Evolutionary conservation across 129 eudicot genomes (phyloP), one percentile per base, ranked within the genome.

Genomic region (Ambrosia trifida): DNA sequence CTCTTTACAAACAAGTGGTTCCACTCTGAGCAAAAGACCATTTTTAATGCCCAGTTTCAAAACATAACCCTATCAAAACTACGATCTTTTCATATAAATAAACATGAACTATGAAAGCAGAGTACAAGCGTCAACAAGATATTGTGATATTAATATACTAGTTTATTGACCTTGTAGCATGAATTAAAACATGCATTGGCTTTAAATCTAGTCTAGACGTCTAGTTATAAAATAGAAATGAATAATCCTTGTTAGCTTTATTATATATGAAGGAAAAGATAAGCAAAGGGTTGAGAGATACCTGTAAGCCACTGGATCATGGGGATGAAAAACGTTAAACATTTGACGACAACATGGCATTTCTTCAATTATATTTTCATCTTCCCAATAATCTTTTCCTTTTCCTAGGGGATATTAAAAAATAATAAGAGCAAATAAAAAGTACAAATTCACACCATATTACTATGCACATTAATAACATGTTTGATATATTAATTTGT

Each of bases 261-360:
- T 49, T 43, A 32, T 54, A 31, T 41, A 31, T 31, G 30, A 59
- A 31, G 41, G 2, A 11, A 12, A 56, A 59, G 65, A 59, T 31
- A 68, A 46, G 54, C 5, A 17, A 64, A 31, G 67, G 49, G 19
- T 1, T 30, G 33, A 28, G 33, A 53, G 35, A 69, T 60, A 85
- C 98, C 98, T 90, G 74, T 94, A 94, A 60, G 98, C 98, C 17
- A 94, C 98, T 50, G 98, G 98, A 81, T 94, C 98, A 60, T 87
- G 90, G 54, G 98, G 98, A 76, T 94, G 98, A 79, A 94, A 94
- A 72, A 94, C 78, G 79, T 94, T 94, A 64, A 94, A 84, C 98
- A 94, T 94, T 70, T 82, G 88, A 62, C 82, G 81, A 81, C 98
- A 94, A 53, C 86, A 85, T 73, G 98, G 98, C 86, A 94, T 87